A percentile compares a stretch with the other conserved stretches of the same genome.
phyloP scores from a whole-genome alignment of 306 rosid species.

The Ziziphus jujuba region DNA sequence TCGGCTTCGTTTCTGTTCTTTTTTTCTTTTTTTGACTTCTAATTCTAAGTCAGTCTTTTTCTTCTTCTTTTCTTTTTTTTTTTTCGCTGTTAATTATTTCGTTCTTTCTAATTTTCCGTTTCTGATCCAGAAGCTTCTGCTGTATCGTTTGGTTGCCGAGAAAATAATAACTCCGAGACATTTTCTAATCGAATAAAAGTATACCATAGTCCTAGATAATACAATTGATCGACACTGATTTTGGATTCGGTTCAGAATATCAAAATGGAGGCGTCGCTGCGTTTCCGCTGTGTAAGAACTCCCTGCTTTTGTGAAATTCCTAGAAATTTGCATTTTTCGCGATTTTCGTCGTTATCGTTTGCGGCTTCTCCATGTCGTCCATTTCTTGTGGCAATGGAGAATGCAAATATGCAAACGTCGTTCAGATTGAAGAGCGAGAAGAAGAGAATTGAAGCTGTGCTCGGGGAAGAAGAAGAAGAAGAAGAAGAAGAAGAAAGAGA shows the following conservation, averaged over 20 bases:
- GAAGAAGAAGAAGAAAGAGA: background rate
- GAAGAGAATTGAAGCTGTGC: constrained; percentile 10
- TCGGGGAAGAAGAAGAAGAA: background rate
- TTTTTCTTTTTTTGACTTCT: no score
- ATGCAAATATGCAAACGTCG: background rate
- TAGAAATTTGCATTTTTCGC: background rate
- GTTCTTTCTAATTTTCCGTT: background rate
- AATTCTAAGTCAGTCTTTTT: background rate
- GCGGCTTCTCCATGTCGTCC: background rate
- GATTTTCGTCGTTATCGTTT: background rate
- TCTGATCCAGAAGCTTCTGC: background rate
- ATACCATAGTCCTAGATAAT: background rate
- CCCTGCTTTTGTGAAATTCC: background rate
- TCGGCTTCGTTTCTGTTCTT: no score
- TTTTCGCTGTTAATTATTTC: background rate
- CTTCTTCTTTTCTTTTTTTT: background rate
- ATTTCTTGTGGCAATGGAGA: background rate
- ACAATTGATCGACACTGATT: background rate
- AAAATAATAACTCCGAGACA: background rate
- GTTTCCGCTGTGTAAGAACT: constrained; percentile 12
- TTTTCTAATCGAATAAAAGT: background rate
- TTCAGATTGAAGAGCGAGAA: background rate
- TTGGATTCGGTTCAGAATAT: background rate
- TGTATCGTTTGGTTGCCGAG: constrained; percentile 6
- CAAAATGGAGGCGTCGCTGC: constrained; percentile 30